Evolutionary conservation across 495 filamentous ascomycete genomes (phyloP), one percentile per base, ranked within the genome.

Genomic region (Annulohypoxylon bovei): DNA sequence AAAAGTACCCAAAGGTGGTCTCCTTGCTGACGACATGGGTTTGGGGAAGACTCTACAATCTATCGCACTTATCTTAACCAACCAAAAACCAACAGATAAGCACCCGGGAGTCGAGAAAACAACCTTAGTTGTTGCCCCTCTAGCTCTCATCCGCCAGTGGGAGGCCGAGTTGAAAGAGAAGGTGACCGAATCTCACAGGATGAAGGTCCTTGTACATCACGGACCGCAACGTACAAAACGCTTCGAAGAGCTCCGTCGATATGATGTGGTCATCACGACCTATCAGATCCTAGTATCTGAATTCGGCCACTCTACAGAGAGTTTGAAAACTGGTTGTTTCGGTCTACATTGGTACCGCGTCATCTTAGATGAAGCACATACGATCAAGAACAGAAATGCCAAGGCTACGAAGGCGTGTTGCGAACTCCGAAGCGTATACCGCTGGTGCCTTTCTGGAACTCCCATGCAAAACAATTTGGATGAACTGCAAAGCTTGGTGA

Each of bases 381-480:
- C 92, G 23, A 98, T 99, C 84, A 98, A 98, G 80, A 99, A 99
- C 78, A 90, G 94, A 23, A 97, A 95, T 74, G 94, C 95, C 14
- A 99, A 99, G 80, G 90, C 90, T 8, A 95, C 95, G 0, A 90
- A 97, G 73, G 93, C 95, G 16, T 91, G 88, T 55, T 99, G 88
- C 77, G 90, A 91, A 2, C 81, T 99, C 23, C 83, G 89, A 52
- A 86, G 92, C 20, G 89, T 93, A 72, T 97, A 96, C 77, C 85
- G 95, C 59, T 99, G 95, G 95, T 98, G 95, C 75, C 83, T 99
- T 57, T 96, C 93, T 2, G 95, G 95, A 65, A 99, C 95, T 5
- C 95, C 95, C 0, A 90, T 99, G 88, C 95, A 99, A 74, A 99
- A 99, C 75, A 98, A 97, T 66, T 86, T 99, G n/a, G 95, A 98